A percentile compares a stretch with the other conserved stretches of the same genome.
These are phyloP conservation scores for Beta vulgaris DNA, from an alignment of 148 eudicot genomes.

Conservation along the genomic window DNA sequence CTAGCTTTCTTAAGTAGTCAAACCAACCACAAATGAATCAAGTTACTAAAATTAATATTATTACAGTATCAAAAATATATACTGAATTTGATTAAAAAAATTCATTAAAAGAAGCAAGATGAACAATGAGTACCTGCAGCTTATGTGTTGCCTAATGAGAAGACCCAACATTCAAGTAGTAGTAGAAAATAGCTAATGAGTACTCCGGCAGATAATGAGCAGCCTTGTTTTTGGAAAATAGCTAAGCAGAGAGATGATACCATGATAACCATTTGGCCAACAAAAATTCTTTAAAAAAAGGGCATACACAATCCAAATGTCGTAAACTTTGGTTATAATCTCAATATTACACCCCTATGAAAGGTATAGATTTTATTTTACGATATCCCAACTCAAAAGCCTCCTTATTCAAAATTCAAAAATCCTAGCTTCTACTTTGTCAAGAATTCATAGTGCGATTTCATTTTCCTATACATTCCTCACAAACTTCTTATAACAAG, in stretches of 20 bases:
- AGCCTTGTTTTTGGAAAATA: too few relatives aligned
- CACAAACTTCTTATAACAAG: neutral
- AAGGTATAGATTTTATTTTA: too few relatives aligned
- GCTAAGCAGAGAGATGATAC: too few relatives aligned
- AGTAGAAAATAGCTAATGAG: slow-evolving; percentile 67
- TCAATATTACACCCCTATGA: too few relatives aligned
- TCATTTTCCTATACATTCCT: slow-evolving; percentile 3
- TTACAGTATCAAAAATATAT: neutral
- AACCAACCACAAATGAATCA: neutral
- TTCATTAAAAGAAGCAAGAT: neutral
- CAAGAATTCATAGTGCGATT: neutral
- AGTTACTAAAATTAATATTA: neutral
- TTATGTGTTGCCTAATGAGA: slow-evolving; percentile 89
- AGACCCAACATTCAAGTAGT: slow-evolving; percentile 90
- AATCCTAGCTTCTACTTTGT: neutral
- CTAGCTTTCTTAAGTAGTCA: neutral
- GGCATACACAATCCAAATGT: too few relatives aligned
- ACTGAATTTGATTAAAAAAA: neutral
- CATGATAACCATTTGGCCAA: too few relatives aligned
- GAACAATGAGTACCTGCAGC: slow-evolving; percentile 61
- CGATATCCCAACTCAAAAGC: too few relatives aligned
- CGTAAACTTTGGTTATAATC: too few relatives aligned
- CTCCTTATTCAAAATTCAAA: neutral
- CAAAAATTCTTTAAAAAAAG: too few relatives aligned
- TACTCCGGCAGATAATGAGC: neutral